phyloP scores from a whole-genome alignment of 1,139 yeast genomes.

The Magnusiomyces paraingens region DNA sequence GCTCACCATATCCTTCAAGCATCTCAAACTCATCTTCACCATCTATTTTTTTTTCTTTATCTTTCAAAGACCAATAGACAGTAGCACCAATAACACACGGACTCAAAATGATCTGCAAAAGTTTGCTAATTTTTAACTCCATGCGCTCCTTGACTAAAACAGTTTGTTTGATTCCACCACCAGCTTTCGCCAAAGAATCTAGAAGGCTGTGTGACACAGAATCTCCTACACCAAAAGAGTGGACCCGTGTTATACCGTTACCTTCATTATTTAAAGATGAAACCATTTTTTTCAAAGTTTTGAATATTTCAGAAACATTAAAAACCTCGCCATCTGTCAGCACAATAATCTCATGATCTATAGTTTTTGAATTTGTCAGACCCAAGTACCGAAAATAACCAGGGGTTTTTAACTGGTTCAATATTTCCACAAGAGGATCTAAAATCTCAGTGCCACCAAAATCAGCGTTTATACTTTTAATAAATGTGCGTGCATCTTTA shows the following conservation, averaged over 20 bases:
- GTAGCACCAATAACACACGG: slow-evolving; percentile 4
- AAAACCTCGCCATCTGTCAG: slow-evolving; percentile 14
- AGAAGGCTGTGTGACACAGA: slow-evolving; percentile 11
- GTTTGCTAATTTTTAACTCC: slow-evolving; percentile 10
- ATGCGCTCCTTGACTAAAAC: slow-evolving; percentile 10
- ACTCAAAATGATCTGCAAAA: slow-evolving; percentile 8
- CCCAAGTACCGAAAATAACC: not conserved
- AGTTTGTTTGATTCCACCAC: slow-evolving; percentile 10
- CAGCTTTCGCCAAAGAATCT: slow-evolving; percentile 5
- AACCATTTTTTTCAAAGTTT: not conserved
- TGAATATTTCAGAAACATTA: not conserved
- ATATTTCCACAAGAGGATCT: not conserved
- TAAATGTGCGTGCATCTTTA: slow-evolving; percentile 2
- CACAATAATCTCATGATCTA: slow-evolving; percentile 12
- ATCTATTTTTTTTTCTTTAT: not conserved
- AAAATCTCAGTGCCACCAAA: slow-evolving; percentile 14
- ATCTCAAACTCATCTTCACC: slow-evolving; percentile 4
- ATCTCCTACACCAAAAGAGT: slow-evolving; percentile 11
- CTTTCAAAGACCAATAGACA: slow-evolving; percentile 6
- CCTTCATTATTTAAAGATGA: not conserved
- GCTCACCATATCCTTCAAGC: not conserved
- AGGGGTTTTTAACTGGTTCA: too few species aligned
- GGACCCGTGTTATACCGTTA: slow-evolving; percentile 1
- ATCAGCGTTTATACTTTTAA: slow-evolving; percentile 6
- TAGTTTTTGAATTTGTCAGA: not conserved